Evolutionary conservation across 148 eudicot species (phyloP).

Genomic region (Rheum nobile): DNA sequence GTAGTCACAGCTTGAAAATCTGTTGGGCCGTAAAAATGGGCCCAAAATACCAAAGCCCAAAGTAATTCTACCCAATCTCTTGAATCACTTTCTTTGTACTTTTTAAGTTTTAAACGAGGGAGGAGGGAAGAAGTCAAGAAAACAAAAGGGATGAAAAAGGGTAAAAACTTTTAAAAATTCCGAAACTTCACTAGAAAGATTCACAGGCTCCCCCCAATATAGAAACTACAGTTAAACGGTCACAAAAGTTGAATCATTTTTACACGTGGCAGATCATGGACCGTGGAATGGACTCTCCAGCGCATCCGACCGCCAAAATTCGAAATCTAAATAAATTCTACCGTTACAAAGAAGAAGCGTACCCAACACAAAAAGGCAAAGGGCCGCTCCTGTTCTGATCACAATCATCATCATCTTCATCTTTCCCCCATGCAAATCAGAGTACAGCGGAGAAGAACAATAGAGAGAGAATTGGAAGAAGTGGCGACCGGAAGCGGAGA

Average conservation of each 20-base stretch:
- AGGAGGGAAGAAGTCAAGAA: background rate
- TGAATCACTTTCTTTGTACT: too few species aligned
- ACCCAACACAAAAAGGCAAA: background rate
- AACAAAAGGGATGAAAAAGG: background rate
- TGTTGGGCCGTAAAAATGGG: background rate
- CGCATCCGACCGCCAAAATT: slow-evolving; percentile 12
- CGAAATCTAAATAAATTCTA: slow-evolving; percentile 9
- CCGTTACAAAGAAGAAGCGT: slow-evolving; percentile 15
- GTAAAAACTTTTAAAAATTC: background rate
- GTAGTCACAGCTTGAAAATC: background rate
- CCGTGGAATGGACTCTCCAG: background rate
- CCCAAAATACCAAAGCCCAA: background rate
- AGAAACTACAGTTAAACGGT: background rate
- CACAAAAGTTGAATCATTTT: background rate
- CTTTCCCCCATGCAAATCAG: background rate
- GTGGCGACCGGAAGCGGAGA: slow-evolving; percentile 46
- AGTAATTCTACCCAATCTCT: background rate
- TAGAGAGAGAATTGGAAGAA: background rate
- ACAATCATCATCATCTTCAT: background rate
- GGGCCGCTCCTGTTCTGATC: background rate
- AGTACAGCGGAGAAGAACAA: background rate
- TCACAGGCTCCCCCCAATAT: background rate
- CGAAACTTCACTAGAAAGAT: background rate
- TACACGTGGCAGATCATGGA: background rate
- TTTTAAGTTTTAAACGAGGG: background rate